Evolutionary conservation across 2,329 filamentous ascomycete species (phyloP).

Genomic region (Ophiostoma himal-ulmi): DNA sequence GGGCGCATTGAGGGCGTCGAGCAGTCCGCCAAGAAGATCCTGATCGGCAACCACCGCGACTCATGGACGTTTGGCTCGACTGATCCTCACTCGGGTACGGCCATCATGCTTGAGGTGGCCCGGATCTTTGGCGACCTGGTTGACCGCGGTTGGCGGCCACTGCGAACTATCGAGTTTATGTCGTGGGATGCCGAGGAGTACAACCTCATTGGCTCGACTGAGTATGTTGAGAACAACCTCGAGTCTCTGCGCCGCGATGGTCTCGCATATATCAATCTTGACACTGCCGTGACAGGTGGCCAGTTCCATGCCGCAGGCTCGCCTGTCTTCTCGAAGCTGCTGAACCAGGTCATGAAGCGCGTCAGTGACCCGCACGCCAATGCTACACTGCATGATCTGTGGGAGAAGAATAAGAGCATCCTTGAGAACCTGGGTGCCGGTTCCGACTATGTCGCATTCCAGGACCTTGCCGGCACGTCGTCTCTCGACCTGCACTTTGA

Average conservation of each 20-base stretch:
- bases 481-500: slow-evolving; percentile 77
- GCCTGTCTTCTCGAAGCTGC: slow-evolving; percentile 67
- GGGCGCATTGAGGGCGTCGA: slow-evolving; percentile 80
- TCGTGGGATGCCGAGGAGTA: slow-evolving; percentile 95
- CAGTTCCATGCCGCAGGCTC: slow-evolving; percentile 74
- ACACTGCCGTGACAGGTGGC: slow-evolving; percentile 69
- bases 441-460: slow-evolving; percentile 85
- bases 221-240: slow-evolving; percentile 83
- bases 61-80: slow-evolving; percentile 84
- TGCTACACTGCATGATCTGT: slow-evolving; percentile 65
- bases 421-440: slow-evolving; percentile 66
- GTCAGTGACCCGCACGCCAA: slow-evolving; percentile 68
- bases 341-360: slow-evolving; percentile 67
- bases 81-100: slow-evolving; percentile 82
- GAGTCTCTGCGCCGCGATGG: slow-evolving; percentile 66
- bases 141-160: slow-evolving; percentile 74
- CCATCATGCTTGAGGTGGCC: slow-evolving; percentile 83
- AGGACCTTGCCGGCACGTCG: slow-evolving; percentile 82
- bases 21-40: slow-evolving; percentile 72
- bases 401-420: slow-evolving; percentile 58
- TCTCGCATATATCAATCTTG: slow-evolving; percentile 87
- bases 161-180: slow-evolving; percentile 93
- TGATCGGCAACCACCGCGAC: slow-evolving; percentile 91
- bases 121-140: slow-evolving; percentile 77
- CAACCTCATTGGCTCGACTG: slow-evolving; percentile 88